These are phyloP conservation scores for Sporothrix mexicana DNA, from an alignment of 2,329 filamentous ascomycete genomes.

Conservation along the genomic window DNA sequence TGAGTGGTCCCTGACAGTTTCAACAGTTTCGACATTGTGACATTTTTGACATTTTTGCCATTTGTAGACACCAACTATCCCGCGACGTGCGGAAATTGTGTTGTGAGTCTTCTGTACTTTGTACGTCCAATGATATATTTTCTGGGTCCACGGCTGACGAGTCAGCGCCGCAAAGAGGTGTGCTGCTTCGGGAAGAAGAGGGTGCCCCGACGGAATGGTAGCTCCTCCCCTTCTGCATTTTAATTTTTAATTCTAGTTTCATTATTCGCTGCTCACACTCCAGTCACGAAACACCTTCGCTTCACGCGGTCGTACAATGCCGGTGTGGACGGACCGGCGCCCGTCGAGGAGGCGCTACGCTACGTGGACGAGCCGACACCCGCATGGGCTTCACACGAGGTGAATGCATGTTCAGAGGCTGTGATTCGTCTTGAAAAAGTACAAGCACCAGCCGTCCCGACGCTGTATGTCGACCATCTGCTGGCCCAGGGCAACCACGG, in stretches of 20 bases:
- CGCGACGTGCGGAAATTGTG: conserved; percentile 33
- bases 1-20: conserved; percentile 36
- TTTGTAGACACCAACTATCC: conserved; percentile 34
- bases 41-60: too few species aligned
- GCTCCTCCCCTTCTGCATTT: not conserved
- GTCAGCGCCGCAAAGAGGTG: conserved; percentile 35
- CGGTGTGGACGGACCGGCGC: not conserved
- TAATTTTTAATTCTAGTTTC: too few species aligned
- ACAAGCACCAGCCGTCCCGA: conserved; percentile 35
- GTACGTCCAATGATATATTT: too few species aligned
- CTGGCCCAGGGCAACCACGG: conserved; percentile 36
- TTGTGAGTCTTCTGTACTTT: too few species aligned
- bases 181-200: conserved; percentile 36
- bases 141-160: too few species aligned
- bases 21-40: too few species aligned
- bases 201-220: conserved; percentile 34
- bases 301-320: conserved; percentile 3
- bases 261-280: not conserved
- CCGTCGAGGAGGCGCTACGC: not conserved
- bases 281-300: conserved; percentile 30
- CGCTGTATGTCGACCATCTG: conserved; percentile 43
- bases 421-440: not conserved
- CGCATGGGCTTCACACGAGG: conserved; percentile 1
- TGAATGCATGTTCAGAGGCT: not conserved
- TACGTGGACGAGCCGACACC: conserved; percentile 23